phyloP scores from a whole-genome alignment of 139 green algal species.

The Choricystis sp. region DNA sequence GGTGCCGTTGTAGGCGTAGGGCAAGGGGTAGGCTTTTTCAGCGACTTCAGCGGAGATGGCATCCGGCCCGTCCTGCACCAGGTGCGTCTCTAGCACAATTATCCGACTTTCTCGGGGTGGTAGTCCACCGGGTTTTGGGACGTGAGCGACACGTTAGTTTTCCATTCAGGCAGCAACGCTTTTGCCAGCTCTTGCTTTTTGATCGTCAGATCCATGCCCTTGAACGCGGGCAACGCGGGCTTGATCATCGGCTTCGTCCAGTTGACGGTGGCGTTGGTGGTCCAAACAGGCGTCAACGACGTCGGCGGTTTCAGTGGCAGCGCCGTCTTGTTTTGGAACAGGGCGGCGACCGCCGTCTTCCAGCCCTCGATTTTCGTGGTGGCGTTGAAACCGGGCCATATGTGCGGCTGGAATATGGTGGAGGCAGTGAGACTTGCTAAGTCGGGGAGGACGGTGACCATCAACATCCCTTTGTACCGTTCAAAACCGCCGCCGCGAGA shows the following conservation, averaged over 20 bases:
- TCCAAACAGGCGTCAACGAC: neutral
- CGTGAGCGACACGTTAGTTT: too few relatives aligned
- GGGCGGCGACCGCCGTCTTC: too few relatives aligned
- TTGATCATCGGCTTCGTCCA: neutral
- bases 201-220: too few relatives aligned
- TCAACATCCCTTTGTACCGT: neutral
- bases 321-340: neutral
- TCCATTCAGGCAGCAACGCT: too few relatives aligned
- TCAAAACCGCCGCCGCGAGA: neutral
- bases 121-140: too few relatives aligned
- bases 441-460: neutral
- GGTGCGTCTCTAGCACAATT: constrained; percentile 59
- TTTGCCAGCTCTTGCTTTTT: too few relatives aligned
- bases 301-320: neutral
- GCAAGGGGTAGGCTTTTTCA: constrained; percentile 34
- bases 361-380: neutral
- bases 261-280: neutral
- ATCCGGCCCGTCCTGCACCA: constrained; percentile 44
- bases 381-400: too few relatives aligned
- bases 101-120: too few relatives aligned
- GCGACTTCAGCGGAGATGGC: constrained; percentile 2
- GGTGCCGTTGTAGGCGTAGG: constrained; percentile 62
- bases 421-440: too few relatives aligned
- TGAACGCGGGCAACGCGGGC: too few relatives aligned
- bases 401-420: too few relatives aligned